Base-by-base conservation (phyloP, 345 rosid species). In the Rhodamnia argentea region DNA sequence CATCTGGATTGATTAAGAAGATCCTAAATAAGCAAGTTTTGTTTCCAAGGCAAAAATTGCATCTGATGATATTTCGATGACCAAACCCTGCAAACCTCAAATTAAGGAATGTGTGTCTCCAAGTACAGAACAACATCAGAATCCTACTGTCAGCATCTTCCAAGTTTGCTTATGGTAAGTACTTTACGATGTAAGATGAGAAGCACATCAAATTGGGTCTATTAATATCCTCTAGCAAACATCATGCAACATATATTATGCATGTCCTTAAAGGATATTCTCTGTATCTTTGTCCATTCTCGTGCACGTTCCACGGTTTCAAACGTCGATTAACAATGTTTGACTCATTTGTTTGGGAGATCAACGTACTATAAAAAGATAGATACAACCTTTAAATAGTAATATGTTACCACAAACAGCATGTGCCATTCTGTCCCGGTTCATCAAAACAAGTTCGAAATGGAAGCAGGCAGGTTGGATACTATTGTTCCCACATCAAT, bases 1-100 rank as follows among this genome's bases (percentile, higher is more conserved):
- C 92, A 87, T 83, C 96, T 92, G 90, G 93, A 92, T 88, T 50
- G 52, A 50, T 26, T 0, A 3, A 13, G 52, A 76, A 53, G 26
- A 83, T 62, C 64, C 52, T 24, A 26, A 2, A 42, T 23, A 47
- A 70, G 78, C 0, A 18, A 42, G 7, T 32, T 37, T 70, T 32
- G 60, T 56, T 56, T 23, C 60, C 60, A 4, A 4, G n/a, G 60
- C 12, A 56, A 56, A 56, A 56, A 23, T 24, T 56, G 47, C 44
- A 37, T 70, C 24, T 18, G 26, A 37, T 3, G 1, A 15, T 37
- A 0, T 18, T 70, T 70, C 1, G 13, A 70, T 18, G 78, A 70
- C 47, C 78, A 70, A 70, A 70, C 47, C 47, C 32, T 37, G 47
- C 13, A 37, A 18, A 9, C 32, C 78, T 70, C 4, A 70, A 18